These are phyloP conservation scores for Rhizophora apiculata DNA, from an alignment of 345 rosid genomes.

Conservation along the genomic window DNA sequence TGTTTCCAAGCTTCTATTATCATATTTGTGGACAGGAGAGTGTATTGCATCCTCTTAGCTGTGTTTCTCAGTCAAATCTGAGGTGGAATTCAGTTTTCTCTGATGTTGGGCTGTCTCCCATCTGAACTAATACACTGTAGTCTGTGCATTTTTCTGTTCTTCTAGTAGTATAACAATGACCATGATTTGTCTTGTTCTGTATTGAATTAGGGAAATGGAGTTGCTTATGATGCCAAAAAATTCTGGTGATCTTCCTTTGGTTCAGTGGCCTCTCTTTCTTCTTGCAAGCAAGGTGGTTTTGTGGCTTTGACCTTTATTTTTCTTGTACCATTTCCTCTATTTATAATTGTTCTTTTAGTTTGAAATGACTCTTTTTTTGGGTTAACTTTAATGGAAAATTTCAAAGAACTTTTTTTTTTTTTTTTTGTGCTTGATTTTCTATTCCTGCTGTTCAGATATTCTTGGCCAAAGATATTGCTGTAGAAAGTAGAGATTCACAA, in stretches of 20 bases:
- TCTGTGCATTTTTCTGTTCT: conserved; percentile 5
- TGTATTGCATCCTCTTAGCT: too few relatives aligned
- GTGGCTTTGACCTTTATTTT: background rate
- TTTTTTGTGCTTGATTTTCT: conserved; percentile 2
- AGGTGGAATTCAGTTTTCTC: background rate
- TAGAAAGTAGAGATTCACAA: conserved; percentile 61
- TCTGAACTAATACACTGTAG: too few relatives aligned
- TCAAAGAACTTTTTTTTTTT: too few relatives aligned
- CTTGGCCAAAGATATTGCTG: conserved; percentile 87
- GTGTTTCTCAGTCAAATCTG: background rate
- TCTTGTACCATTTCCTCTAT: background rate
- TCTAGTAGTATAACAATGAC: conserved; percentile 1
- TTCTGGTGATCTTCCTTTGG: conserved; percentile 72
- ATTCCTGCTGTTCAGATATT: conserved; percentile 48
- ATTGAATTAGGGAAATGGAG: conserved; percentile 70
- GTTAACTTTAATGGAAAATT: background rate
- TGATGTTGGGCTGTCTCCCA: background rate
- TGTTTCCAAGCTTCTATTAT: too few relatives aligned
- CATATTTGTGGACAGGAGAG: too few relatives aligned
- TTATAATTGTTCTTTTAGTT: background rate
- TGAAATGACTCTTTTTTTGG: background rate
- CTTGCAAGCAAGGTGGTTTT: conserved; percentile 89
- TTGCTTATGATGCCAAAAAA: conserved; percentile 92
- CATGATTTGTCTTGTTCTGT: conserved; percentile 9
- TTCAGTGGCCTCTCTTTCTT: conserved; percentile 98